Evolutionary conservation across 1,284 basidiomycete species (phyloP).

Genomic region (Meripilus lineatus): DNA sequence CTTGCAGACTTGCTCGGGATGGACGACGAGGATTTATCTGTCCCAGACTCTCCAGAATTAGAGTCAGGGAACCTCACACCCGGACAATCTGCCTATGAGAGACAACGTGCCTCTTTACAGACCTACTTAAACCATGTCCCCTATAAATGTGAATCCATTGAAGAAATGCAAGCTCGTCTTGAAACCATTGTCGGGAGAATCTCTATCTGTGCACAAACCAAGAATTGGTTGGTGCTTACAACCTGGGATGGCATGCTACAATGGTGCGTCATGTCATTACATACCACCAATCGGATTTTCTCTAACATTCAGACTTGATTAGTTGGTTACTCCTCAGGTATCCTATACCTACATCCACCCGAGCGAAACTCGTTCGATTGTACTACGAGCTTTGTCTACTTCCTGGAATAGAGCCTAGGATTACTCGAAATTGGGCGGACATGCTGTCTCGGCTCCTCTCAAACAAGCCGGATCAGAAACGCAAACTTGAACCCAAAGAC

Average conservation of each 20-base stretch:
- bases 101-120: slow-evolving; percentile 52
- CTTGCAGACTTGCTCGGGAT: slow-evolving; percentile 23
- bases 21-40: slow-evolving; percentile 50
- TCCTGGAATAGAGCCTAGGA: slow-evolving; percentile 70
- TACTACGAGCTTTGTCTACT: slow-evolving; percentile 79
- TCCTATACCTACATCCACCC: slow-evolving; percentile 66
- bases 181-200: slow-evolving; percentile 73
- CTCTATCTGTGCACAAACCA: slow-evolving; percentile 67
- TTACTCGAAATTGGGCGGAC: slow-evolving; percentile 68
- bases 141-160: slow-evolving; percentile 71
- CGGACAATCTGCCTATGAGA: slow-evolving; percentile 37
- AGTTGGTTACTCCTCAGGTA: slow-evolving; percentile 85
- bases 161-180: slow-evolving; percentile 73
- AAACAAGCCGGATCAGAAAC: slow-evolving; percentile 56
- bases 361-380: slow-evolving; percentile 74
- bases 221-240: slow-evolving; percentile 68
- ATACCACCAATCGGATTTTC: neutral
- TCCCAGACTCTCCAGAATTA: slow-evolving; percentile 39
- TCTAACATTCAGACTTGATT: neutral
- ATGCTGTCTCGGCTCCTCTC: slow-evolving; percentile 68
- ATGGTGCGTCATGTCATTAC: slow-evolving; percentile 49
- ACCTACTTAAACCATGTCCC: slow-evolving; percentile 68
- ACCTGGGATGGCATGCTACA: slow-evolving; percentile 73
- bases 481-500: slow-evolving; percentile 64
- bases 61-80: slow-evolving; percentile 23